A percentile compares a stretch with the other conserved stretches of the same genome.
phyloP scores from a whole-genome alignment of 1,284 basidiomycete species.

The Malassezia dermatis region DNA sequence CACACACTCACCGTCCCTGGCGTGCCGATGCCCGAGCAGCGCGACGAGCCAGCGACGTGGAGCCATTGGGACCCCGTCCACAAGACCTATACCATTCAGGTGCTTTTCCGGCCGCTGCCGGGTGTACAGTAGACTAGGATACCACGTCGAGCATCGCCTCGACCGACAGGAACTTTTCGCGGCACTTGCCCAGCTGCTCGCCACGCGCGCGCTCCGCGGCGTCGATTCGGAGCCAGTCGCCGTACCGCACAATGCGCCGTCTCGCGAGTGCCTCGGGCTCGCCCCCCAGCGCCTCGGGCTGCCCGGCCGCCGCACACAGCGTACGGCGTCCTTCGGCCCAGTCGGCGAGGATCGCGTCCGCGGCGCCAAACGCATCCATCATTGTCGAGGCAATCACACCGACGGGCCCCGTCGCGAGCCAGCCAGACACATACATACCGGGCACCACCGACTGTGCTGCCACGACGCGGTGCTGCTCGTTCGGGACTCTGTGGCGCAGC shows the following conservation, averaged over 20 bases:
- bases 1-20: slow-evolving; percentile 25
- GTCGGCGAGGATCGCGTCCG: slow-evolving; percentile 62
- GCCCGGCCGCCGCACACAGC: neutral
- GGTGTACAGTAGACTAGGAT: slow-evolving; percentile 7
- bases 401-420: slow-evolving; percentile 81
- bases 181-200: slow-evolving; percentile 57
- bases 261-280: slow-evolving; percentile 13
- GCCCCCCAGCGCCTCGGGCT: neutral
- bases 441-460: slow-evolving; percentile 40
- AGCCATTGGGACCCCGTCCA: slow-evolving; percentile 35
- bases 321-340: slow-evolving; percentile 2
- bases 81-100: slow-evolving; percentile 39
- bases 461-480: slow-evolving; percentile 19
- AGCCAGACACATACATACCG: slow-evolving; percentile 81
- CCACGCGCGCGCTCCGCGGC: slow-evolving; percentile 60
- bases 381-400: slow-evolving; percentile 90
- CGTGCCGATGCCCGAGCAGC: slow-evolving; percentile 21
- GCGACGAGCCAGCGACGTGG: slow-evolving; percentile 38
- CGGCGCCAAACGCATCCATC: slow-evolving; percentile 76
- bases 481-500: slow-evolving; percentile 17
- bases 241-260: slow-evolving; percentile 54
- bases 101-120: slow-evolving; percentile 26
- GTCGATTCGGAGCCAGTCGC: slow-evolving; percentile 62
- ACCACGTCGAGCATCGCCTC: slow-evolving; percentile 8
- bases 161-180: slow-evolving; percentile 58